Base-by-base conservation (phyloP, 2,329 filamentous ascomycete species). In the Penicillium sp. region DNA sequence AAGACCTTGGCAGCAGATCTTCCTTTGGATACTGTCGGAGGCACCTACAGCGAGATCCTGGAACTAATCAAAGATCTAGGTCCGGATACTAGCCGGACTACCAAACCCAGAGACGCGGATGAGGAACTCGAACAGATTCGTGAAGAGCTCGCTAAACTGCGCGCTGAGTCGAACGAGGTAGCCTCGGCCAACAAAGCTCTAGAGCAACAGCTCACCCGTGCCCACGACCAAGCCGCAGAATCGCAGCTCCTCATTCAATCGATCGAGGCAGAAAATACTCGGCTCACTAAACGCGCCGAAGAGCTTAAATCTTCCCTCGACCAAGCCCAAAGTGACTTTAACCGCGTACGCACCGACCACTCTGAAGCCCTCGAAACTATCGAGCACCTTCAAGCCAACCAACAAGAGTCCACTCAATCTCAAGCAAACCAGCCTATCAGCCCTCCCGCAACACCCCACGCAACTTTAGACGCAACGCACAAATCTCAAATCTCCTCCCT, bases 1-100 rank as follows among this genome's bases (percentile, higher is more conserved):
- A 76, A 76, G 38, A 71, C 70, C 6, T 71, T 77, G 38, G 77
- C 77, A 13, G 72, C 70, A 8, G 75, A 78, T 41, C 63, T 78
- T 3, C 75, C 77, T 5, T 62, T 73, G 5, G 71, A 71, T 56
- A 62, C 66, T 3, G 69, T 69, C 7, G 72, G 72, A 26, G 78
- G 73, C 60, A 73, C 75, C 7, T 79, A 77, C 59, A 72, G 68
- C 26, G 76, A 80, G 47, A 76, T 80, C n/a, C 66, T 79, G 2
- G 75, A 77, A 29, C 54, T 74, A 47, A 75, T 79, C 51, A 76
- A 77, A 52, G 72, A 73, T 56, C 64, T 76, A 19, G 73, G 69
- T 23, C 61, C 69, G 13, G 63, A 67, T 47, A 58, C 65, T 8
- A 60, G 61, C 56, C 62, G 65, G 6, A 59, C 64, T 15, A 59